Evolutionary conservation across 139 green algal species (phyloP).

Genomic region (Zygnema cylindricum): DNA sequence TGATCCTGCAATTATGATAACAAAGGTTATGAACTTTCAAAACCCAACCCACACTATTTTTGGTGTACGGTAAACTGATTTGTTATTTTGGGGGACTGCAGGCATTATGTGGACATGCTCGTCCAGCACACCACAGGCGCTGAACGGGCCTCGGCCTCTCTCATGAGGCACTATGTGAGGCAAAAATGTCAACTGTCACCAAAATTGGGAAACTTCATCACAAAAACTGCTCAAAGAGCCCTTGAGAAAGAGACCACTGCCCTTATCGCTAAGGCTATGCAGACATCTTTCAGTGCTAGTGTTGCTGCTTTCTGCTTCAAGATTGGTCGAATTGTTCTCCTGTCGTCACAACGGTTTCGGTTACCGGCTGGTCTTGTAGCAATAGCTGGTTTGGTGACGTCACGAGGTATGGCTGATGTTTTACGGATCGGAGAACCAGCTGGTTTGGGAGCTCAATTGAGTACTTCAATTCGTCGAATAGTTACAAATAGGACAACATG

Average conservation of each 20-base stretch:
- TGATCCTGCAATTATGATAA: too few species aligned
- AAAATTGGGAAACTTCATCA: not conserved
- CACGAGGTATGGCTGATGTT: not conserved
- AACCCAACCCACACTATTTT: too few species aligned
- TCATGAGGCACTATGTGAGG: slow-evolving; percentile 19
- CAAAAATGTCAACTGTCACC: not conserved
- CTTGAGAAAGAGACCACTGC: slow-evolving; percentile 20
- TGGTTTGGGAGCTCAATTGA: not conserved
- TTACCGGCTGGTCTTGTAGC: not conserved
- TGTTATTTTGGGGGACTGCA: slow-evolving; percentile 12
- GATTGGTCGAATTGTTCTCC: not conserved
- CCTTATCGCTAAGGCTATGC: not conserved
- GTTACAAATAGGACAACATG: not conserved
- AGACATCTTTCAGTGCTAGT: not conserved
- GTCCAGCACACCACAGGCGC: slow-evolving; percentile 36
- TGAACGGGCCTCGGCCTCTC: slow-evolving; percentile 24
- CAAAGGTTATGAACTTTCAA: too few species aligned
- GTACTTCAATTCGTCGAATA: not conserved
- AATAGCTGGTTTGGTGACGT: not conserved
- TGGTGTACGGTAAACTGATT: too few species aligned
- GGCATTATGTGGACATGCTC: slow-evolving; percentile 47
- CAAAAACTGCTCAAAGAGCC: not conserved
- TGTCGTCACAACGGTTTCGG: not conserved
- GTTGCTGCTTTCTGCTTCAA: not conserved
- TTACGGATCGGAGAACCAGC: not conserved